Evolutionary conservation across 1,284 basidiomycete species (phyloP), one percentile per base, ranked within the genome.

Genomic region (Ustilago nuda): DNA sequence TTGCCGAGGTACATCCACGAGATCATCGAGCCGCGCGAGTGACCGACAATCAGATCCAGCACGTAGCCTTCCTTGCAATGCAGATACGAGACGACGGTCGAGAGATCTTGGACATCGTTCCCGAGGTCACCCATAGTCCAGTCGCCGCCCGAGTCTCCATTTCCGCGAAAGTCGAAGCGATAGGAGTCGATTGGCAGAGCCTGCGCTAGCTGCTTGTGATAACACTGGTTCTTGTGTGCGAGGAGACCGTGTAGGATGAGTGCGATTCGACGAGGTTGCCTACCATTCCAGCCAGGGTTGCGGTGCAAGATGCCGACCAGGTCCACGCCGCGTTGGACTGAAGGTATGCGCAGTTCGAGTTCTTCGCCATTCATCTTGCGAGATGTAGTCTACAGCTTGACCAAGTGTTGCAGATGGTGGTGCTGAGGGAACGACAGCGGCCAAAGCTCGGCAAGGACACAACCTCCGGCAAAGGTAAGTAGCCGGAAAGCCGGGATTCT

Each of bases 141-240:
- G 32, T 65, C 59, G 4, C 72, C 72, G 2, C 13, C 39, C 3
- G 66, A 60, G 17, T 69, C 75, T 6, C 55, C 66, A 45, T 73
- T 71, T 32, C 51, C 71, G 27, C 92, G 89, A 86, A 94, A 94
- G 82, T 94, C 93, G 81, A 94, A 93, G 45, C 92, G 89, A 82
- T 93, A 93, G 0, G 92, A 92, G 83, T 94, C 92, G 37, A 92
- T 84, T 0, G 92, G 91, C 11, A 93, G 85, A 19, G 87, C 88
- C 30, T 86, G 82, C 2, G 91, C 92, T 11, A 94, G 89, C 12
- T 88, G 89, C 78, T 90, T 91, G 85, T 92, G 91, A 87, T 92
- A 93, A 55, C 92, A 85, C 86, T 93, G 93, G 83, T 94, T 91
- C 72, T 82, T 82, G 66, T 82, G 80, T 13, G 78, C 72, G 5